Conservation (phyloP, 352 stramenopile species). For the Globisporangium takayamanum region DNA sequence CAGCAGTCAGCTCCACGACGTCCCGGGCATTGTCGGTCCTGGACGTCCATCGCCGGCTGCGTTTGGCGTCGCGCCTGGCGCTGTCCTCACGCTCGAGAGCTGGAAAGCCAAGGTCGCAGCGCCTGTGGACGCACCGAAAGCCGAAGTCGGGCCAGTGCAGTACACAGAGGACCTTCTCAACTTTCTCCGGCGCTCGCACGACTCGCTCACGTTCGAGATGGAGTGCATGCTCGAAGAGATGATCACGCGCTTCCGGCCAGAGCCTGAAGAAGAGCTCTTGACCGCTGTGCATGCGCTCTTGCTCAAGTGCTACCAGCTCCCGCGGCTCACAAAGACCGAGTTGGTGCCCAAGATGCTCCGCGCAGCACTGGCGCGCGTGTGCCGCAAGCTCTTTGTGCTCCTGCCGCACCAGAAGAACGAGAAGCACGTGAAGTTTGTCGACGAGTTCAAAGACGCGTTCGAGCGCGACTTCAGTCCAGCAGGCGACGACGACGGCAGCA, state of each 20-base stretch:
- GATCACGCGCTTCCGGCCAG: conserved; percentile 96
- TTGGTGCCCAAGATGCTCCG: conserved; percentile 84
- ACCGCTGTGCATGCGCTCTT: conserved; percentile 93
- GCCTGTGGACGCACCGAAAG: conserved; percentile 34
- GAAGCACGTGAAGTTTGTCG: conserved; percentile 84
- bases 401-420: conserved; percentile 81
- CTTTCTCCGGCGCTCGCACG: conserved; percentile 88
- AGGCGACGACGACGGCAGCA: conserved; percentile 15
- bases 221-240: conserved; percentile 98
- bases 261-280: conserved; percentile 96
- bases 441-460: conserved; percentile 84
- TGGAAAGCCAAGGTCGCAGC: conserved; percentile 64
- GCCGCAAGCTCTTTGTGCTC: conserved; percentile 88
- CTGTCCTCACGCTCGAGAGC: conserved; percentile 60
- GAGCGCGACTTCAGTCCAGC: conserved; percentile 75
- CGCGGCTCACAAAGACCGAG: conserved; percentile 70
- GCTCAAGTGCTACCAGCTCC: conserved; percentile 91
- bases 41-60: conserved; percentile 48
- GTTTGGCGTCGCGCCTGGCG: conserved; percentile 58
- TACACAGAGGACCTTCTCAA: conserved; percentile 93
- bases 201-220: conserved; percentile 91
- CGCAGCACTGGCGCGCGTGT: conserved; percentile 89
- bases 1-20: conserved; percentile 53
- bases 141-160: conserved; percentile 78
- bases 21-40: conserved; percentile 67